These are phyloP conservation scores for Grosmannia huntii DNA, from an alignment of 2,329 filamentous ascomycete species.

Conservation along the genomic window DNA sequence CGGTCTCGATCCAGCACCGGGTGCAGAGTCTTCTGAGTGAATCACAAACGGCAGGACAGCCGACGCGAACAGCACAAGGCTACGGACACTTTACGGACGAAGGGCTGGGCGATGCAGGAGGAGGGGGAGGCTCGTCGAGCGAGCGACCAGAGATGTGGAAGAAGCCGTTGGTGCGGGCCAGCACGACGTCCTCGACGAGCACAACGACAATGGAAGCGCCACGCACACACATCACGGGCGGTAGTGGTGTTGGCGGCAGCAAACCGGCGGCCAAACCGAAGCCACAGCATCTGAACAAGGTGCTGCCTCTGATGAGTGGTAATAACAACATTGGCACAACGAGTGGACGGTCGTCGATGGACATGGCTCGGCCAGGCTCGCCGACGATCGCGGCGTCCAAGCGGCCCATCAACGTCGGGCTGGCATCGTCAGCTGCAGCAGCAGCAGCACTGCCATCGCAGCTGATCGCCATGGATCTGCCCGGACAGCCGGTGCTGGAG, in stretches of 20 bases:
- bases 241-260: neutral
- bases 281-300: slow-evolving; percentile 45
- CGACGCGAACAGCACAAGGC: slow-evolving; percentile 65
- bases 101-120: slow-evolving; percentile 20
- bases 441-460: slow-evolving; percentile 9
- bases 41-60: slow-evolving; percentile 44
- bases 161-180: slow-evolving; percentile 6
- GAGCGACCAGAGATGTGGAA: slow-evolving; percentile 5
- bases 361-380: slow-evolving; percentile 22
- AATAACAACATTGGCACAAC: slow-evolving; percentile 18
- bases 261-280: slow-evolving; percentile 48
- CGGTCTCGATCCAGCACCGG: slow-evolving; percentile 80
- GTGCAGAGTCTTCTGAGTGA: slow-evolving; percentile 79
- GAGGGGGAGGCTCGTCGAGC: slow-evolving; percentile 4
- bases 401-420: slow-evolving; percentile 1
- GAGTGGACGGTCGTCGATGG: slow-evolving; percentile 2
- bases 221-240: neutral
- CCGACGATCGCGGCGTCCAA: slow-evolving; percentile 20
- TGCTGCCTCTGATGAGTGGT: slow-evolving; percentile 1
- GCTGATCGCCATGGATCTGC: slow-evolving; percentile 32
- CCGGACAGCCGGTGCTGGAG: slow-evolving; percentile 35
- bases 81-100: slow-evolving; percentile 74
- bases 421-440: slow-evolving; percentile 3
- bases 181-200: neutral
- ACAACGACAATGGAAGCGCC: neutral